Conservation (phyloP, 2,329 filamentous ascomycete species). For the Thelonectria discophora region DNA sequence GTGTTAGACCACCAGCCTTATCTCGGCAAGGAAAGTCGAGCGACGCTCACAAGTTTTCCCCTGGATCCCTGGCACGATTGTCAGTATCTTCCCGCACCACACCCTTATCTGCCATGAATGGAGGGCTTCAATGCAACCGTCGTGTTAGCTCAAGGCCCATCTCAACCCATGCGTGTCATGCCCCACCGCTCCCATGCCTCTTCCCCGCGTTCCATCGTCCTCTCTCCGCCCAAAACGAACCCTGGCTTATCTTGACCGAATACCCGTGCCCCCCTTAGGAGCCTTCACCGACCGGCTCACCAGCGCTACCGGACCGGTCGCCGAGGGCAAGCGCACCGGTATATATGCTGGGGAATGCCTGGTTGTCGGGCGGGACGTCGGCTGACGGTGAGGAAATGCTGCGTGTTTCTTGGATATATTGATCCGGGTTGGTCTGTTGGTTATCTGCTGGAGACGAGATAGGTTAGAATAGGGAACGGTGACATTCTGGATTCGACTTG, state of each 20-base stretch:
- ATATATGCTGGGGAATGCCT: not conserved
- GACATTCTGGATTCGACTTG: too few relatives aligned
- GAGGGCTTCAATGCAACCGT: not conserved
- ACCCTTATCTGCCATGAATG: not conserved
- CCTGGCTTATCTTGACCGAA: not conserved
- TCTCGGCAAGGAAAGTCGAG: not conserved
- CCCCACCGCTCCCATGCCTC: not conserved
- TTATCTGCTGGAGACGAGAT: too few relatives aligned
- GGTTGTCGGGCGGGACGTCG: not conserved
- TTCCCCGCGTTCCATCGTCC: not conserved
- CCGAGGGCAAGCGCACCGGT: not conserved
- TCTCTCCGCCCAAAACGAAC: not conserved
- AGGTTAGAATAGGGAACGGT: too few relatives aligned
- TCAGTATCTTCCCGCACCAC: not conserved
- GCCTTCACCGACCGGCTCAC: not conserved
- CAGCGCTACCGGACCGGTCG: conserved; percentile 1
- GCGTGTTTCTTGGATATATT: not conserved
- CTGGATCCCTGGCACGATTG: not conserved
- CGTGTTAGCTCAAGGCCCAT: not conserved
- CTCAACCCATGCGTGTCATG: not conserved
- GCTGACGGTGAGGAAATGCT: not conserved
- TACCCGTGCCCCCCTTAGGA: not conserved
- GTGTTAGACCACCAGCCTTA: not conserved
- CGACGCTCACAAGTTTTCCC: not conserved
- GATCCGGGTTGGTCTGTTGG: too few relatives aligned